Conservation (phyloP, 768 basidiomycete genomes). For the Mycena crocata region DNA sequence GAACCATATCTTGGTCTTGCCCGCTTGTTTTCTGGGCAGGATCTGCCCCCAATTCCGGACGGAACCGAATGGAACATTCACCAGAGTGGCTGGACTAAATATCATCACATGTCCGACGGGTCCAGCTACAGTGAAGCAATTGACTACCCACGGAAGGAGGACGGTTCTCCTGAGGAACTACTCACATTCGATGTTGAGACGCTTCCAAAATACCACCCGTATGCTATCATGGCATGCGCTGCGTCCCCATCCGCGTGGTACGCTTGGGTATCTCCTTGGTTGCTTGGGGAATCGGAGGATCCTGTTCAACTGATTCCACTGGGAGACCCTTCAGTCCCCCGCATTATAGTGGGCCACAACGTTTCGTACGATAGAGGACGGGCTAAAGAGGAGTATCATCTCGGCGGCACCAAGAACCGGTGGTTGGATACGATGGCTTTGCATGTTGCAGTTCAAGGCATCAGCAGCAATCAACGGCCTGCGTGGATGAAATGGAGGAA, state of each 20-base stretch:
- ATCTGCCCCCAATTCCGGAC: conserved; percentile 70
- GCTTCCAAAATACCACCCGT: conserved; percentile 84
- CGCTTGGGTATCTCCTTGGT: conserved; percentile 95
- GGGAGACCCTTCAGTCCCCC: conserved; percentile 62
- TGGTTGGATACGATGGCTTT: conserved; percentile 96
- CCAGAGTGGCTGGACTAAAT: conserved; percentile 91
- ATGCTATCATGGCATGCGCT: conserved; percentile 90
- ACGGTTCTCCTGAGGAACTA: conserved; percentile 74
- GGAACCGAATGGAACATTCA: conserved; percentile 45
- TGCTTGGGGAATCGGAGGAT: conserved; percentile 68
- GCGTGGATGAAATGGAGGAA: conserved; percentile 92
- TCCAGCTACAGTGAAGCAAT: conserved; percentile 82
- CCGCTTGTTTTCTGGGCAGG: conserved; percentile 60
- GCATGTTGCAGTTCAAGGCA: conserved; percentile 93
- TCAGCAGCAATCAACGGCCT: conserved; percentile 94
- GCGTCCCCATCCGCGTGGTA: conserved; percentile 91
- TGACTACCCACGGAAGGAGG: conserved; percentile 66
- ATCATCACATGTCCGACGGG: conserved; percentile 77
- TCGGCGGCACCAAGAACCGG: conserved; percentile 74
- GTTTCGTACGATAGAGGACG: conserved; percentile 93
- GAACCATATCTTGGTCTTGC: conserved; percentile 85
- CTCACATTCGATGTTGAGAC: conserved; percentile 96
- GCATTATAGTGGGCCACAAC: conserved; percentile 92
- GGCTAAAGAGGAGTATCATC: conserved; percentile 83
- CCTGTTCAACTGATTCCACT: conserved; percentile 81